Conservation (phyloP, 352 stramenopile genomes). For the Globisporangium sylvaticum region DNA sequence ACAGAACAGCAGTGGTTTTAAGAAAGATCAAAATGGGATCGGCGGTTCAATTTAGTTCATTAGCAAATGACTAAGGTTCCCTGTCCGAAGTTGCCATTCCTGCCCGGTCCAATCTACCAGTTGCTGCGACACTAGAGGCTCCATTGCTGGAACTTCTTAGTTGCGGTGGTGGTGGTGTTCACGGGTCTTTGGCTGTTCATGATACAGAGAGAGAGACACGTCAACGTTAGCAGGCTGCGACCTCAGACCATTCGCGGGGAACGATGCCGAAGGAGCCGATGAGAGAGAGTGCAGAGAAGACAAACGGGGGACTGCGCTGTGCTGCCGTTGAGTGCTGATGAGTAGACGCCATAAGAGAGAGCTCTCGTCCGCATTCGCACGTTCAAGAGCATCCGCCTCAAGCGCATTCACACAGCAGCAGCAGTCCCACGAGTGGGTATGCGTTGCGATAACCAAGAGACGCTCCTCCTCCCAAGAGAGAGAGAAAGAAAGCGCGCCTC, state of each 20-base stretch:
- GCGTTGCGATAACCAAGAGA: conserved; percentile 8
- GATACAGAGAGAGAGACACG: conserved; percentile 10
- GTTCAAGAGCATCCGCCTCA: not conserved
- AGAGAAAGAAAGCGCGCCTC: not conserved
- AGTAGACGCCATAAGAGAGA: not conserved
- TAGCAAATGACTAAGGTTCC: conserved; percentile 4
- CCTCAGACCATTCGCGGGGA: conserved; percentile 27
- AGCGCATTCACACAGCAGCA: not conserved
- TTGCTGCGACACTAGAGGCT: conserved; percentile 8
- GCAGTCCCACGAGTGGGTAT: not conserved
- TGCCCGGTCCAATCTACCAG: conserved; percentile 16
- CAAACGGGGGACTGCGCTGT: not conserved
- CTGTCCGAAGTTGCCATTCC: conserved; percentile 17
- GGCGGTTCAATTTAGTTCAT: conserved; percentile 13
- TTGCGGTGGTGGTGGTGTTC: conserved; percentile 80
- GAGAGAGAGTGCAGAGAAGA: conserved; percentile 14
- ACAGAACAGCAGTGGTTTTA: not conserved
- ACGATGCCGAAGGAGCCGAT: conserved; percentile 46
- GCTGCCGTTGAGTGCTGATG: not conserved
- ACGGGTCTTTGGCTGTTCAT: conserved; percentile 58
- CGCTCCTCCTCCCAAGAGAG: not conserved
- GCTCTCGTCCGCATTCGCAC: not conserved
- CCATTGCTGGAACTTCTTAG: conserved; percentile 35
- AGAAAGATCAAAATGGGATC: conserved; percentile 31
- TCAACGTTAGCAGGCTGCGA: conserved; percentile 26